Base-by-base conservation (phyloP, 257 asterid species). In the Primulina eburnea region DNA sequence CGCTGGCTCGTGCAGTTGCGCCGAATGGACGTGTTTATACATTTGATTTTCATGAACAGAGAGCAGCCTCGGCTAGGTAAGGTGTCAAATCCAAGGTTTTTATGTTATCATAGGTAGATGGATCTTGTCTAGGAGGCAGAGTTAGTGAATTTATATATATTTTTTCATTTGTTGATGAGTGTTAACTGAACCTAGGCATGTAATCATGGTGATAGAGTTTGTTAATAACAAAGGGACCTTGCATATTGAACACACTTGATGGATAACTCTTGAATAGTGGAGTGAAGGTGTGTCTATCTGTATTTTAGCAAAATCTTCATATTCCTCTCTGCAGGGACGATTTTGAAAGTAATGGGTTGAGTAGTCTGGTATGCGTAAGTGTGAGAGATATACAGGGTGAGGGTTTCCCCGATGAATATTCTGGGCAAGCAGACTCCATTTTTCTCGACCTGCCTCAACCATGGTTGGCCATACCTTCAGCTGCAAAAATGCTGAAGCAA, bases 391-490 rank as follows among this genome's bases (percentile, higher is more conserved):
- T 89, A 64, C 97, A 94, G 50, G 97, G 97, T 2, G 89, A 89
- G 65, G 99, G 99, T 17, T 94, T 94, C 79, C 97, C 99, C 14
- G 92, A 88, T 68, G 95, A 85, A 75, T 84, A 86, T 73, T 40
- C 26, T 16, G 92, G 93, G 61, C 84, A 69, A 58, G 96, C 85
- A 6, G 97, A 94, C 77, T 85, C 97, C 0, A 88, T 89, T 63
- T 94, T 94, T 82, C 87, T 94, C 1, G 99, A 94, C 82, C 88
- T 94, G 65, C 99, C 99, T 76, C 97, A 91, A 73, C 99, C 97
- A 2, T 94, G 99, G 99, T 75, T 88, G 64, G 99, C 93, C 61
- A 89, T 91, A 70, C 95, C 96, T 68, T 93, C 95, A n/a, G 96
- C 92, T 76, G 91, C 89, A 9, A 90, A 81, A 80, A 88, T 93